These are phyloP conservation scores for Botrytis porri DNA, from an alignment of 2,329 filamentous ascomycete species.

Conservation along the genomic window DNA sequence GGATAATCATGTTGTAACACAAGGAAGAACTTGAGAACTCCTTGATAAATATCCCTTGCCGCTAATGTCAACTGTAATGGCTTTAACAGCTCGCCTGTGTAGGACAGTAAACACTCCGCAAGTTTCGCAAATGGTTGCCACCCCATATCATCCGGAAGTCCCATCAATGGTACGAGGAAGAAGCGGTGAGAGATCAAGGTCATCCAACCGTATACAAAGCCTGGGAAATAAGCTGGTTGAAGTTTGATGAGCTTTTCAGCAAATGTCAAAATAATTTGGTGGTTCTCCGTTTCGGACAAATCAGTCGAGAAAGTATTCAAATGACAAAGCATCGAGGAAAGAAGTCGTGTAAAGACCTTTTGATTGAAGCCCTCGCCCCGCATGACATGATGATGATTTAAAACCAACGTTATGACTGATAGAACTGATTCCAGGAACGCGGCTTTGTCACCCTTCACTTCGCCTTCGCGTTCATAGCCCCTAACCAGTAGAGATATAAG, in stretches of 20 bases:
- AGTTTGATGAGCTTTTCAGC: constrained; percentile 69
- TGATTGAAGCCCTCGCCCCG: constrained; percentile 80
- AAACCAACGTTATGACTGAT: constrained; percentile 72
- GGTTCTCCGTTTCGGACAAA: constrained; percentile 57
- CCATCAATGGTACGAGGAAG: constrained; percentile 76
- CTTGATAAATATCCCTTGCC: constrained; percentile 81
- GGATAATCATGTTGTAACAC: constrained; percentile 92
- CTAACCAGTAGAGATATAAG: constrained; percentile 74
- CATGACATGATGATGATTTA: constrained; percentile 82
- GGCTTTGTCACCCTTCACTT: constrained; percentile 60
- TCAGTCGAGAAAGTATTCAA: constrained; percentile 59
- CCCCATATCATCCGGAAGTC: constrained; percentile 63
- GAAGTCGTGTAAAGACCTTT: constrained; percentile 85
- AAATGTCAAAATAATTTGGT: constrained; percentile 69
- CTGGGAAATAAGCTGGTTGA: constrained; percentile 73
- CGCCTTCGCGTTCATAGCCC: constrained; percentile 59
- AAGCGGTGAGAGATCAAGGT: constrained; percentile 78
- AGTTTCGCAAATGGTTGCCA: constrained; percentile 75
- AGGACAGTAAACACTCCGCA: constrained; percentile 67
- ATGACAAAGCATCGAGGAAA: constrained; percentile 79
- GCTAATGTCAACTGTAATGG: constrained; percentile 64
- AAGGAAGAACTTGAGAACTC: constrained; percentile 75
- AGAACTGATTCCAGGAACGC: constrained; percentile 75
- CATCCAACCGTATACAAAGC: constrained; percentile 84
- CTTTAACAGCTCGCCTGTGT: constrained; percentile 78